Percentiles rank a stretch among this genome's conserved stretches.
Conservation (phyloP, 768 basidiomycete genomes). For the Lanmaoa pseudosensibilis region DNA sequence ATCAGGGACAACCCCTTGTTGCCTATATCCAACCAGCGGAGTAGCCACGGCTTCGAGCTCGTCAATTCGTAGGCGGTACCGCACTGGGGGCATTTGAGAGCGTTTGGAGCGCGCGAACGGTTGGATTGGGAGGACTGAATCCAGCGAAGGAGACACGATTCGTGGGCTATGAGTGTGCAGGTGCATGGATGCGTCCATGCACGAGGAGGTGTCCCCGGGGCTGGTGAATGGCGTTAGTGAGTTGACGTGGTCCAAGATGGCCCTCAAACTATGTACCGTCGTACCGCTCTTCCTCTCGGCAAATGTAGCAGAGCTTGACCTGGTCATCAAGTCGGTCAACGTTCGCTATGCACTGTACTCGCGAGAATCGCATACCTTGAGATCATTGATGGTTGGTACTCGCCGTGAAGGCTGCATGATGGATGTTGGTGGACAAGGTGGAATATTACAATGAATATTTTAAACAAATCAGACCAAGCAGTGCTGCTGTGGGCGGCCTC, state of each 20-base stretch:
- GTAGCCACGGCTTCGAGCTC: constrained; percentile 56
- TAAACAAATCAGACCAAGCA: neutral
- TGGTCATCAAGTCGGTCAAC: constrained; percentile 19
- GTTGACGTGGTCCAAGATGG: neutral
- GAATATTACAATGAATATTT: neutral
- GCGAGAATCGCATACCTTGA: constrained; percentile 24
- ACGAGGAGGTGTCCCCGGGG: constrained; percentile 47
- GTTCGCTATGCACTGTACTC: neutral
- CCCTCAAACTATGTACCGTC: constrained; percentile 34
- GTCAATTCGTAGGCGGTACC: constrained; percentile 63
- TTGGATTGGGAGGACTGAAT: constrained; percentile 68
- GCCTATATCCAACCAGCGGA: constrained; percentile 50
- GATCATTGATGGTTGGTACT: constrained; percentile 36
- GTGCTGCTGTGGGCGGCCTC: neutral
- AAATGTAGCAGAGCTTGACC: constrained; percentile 81
- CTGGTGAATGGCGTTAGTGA: constrained; percentile 25
- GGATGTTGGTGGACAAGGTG: constrained; percentile 1
- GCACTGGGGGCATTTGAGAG: constrained; percentile 81
- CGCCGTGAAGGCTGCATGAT: constrained; percentile 26
- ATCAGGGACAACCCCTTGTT: constrained; percentile 50
- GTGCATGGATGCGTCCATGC: constrained; percentile 79
- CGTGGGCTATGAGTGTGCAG: constrained; percentile 80
- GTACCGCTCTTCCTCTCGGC: constrained; percentile 66
- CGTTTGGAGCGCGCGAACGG: constrained; percentile 53
- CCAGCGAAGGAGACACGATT: constrained; percentile 78